These are phyloP conservation scores for Candida ortonii DNA, from an alignment of 805 yeast species.

Conservation along the genomic window DNA sequence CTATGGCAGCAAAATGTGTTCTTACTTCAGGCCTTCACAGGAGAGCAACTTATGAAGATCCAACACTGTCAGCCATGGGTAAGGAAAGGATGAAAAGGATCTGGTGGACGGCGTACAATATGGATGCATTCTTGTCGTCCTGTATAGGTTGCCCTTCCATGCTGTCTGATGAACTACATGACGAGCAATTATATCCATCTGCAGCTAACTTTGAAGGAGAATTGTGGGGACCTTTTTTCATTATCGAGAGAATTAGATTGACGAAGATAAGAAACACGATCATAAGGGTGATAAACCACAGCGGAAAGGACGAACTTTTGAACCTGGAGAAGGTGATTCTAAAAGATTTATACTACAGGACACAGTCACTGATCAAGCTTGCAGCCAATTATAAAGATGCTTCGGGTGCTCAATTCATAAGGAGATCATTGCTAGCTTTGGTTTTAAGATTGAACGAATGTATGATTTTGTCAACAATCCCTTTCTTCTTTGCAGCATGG, in stretches of 20 bases:
- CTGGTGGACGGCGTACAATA: constrained; percentile 7
- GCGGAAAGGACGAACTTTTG: too few species aligned
- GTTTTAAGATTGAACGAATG: too few species aligned
- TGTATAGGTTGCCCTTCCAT: constrained; percentile 4
- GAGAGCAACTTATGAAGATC: constrained; percentile 1
- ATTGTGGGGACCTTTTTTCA: constrained; percentile 4
- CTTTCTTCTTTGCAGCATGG: too few species aligned
- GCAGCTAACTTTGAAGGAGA: constrained; percentile 3
- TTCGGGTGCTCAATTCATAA: too few species aligned
- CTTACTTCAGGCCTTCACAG: constrained; percentile 1
- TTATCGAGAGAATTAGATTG: constrained; percentile 6
- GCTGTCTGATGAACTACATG: neutral
- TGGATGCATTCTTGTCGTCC: constrained; percentile 7
- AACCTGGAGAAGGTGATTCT: too few species aligned
- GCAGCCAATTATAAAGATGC: too few species aligned
- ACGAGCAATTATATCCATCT: constrained; percentile 2
- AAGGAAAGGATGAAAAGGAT: constrained; percentile 10
- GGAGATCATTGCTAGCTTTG: too few species aligned
- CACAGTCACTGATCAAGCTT: too few species aligned
- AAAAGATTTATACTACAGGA: too few species aligned
- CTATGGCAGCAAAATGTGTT: constrained; percentile 5
- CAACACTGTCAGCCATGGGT: neutral
- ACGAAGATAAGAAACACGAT: constrained; percentile 5
- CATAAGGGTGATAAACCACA: too few species aligned
- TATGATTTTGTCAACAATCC: too few species aligned